Conservation (phyloP, 2,329 filamentous ascomycete genomes). For the Claviceps arundinis region DNA sequence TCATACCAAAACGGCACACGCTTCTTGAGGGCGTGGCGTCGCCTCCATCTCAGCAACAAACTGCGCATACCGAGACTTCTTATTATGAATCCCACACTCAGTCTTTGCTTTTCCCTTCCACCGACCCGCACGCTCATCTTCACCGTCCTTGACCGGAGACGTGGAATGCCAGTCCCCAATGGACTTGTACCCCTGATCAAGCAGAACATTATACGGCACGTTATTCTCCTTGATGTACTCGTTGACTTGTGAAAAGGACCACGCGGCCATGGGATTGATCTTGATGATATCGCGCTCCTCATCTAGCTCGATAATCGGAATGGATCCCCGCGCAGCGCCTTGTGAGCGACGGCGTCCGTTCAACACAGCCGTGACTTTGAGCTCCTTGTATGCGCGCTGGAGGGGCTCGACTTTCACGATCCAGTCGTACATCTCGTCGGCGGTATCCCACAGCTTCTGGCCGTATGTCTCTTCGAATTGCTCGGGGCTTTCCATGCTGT, state of each 20-base stretch:
- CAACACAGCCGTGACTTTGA: conserved; percentile 79
- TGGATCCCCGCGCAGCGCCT: conserved; percentile 78
- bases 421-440: conserved; percentile 89
- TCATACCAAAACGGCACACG: conserved; percentile 14
- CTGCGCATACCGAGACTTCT: conserved; percentile 82
- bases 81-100: conserved; percentile 98
- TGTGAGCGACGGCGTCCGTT: conserved; percentile 87
- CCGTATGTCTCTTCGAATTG: conserved; percentile 80
- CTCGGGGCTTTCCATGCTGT: conserved; percentile 54
- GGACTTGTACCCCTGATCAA: conserved; percentile 94
- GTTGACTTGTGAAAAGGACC: conserved; percentile 83
- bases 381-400: conserved; percentile 75
- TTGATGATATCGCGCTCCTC: conserved; percentile 82
- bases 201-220: conserved; percentile 84
- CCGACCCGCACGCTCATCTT: conserved; percentile 89
- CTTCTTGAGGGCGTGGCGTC: conserved; percentile 33
- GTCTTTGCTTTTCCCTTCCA: conserved; percentile 97
- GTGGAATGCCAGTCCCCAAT: conserved; percentile 98
- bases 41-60: conserved; percentile 67
- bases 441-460: conserved; percentile 67
- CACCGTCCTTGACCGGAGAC: conserved; percentile 72
- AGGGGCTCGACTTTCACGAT: conserved; percentile 95
- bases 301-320: conserved; percentile 87
- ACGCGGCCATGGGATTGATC: conserved; percentile 93
- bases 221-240: conserved; percentile 73